Evolutionary conservation across 106 monocot genomes (phyloP), one percentile per base, ranked within the genome.

Genomic region (Allium fistulosum): DNA sequence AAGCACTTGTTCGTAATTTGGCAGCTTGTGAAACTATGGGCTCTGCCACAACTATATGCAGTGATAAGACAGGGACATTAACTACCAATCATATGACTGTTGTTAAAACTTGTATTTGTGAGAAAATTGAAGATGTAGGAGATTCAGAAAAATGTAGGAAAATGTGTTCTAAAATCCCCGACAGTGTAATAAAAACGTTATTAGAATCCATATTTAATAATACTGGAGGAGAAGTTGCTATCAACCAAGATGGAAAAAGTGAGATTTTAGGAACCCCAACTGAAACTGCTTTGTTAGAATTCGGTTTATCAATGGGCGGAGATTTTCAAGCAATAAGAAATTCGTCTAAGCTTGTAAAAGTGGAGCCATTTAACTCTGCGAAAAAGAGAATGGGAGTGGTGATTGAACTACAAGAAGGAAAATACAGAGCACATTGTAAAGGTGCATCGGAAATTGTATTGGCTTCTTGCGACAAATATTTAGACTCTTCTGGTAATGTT

Each of bases 21-120:
- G 76, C 80, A 62, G 80, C 80, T 37, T 80, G 80, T 22, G 80
- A 80, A 66, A 80, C 80, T 49, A 80, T 80, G 80, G 80, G 80
- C 15, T 80, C 80, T 11, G 76, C 76, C 7, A 80, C 80, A 17
- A 62, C 72, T 9, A 80, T 80, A 26, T 80, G 80, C 67, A 76
- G 80, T 52, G 80, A 80, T 17, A 80, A 80, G 15, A 80, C 80
- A 63, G 80, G 80, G 71, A 80, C 80, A 0, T 61, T 80, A 52
- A 80, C 80, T 9, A 80, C 76, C 28, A 80, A 80, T 63, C 76
- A 76, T 67, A 76, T 80, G 80, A 76, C 80, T 47, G 76, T 80
- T 12, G 72, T 76, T 49, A 80, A 80, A 58, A 65, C 76, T 11
- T 80, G 72, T 61, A 62, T 80, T 11, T 80, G 72, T 72, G 80